A percentile compares a stretch with the other conserved stretches of the same genome.
Evolutionary conservation across 2,329 filamentous ascomycete species (phyloP).

Genomic region (Phialophora macrospora): DNA sequence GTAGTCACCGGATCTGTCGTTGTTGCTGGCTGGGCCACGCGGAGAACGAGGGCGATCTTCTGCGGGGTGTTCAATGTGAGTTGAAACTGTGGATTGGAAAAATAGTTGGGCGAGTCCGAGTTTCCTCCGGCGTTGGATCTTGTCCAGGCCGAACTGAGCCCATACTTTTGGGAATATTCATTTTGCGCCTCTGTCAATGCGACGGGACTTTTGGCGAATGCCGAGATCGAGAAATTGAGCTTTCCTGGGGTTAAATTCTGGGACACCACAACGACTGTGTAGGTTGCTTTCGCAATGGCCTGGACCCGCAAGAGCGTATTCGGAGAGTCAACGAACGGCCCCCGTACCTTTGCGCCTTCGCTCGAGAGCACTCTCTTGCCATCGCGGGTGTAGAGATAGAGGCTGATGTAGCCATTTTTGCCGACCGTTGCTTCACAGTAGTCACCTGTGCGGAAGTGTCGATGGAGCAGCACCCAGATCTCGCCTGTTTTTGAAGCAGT

Average conservation of each 20-base stretch:
- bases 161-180: slow-evolving; percentile 63
- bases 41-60: slow-evolving; percentile 34
- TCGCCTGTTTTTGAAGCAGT: slow-evolving; percentile 60
- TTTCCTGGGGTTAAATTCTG: slow-evolving; percentile 73
- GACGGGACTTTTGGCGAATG: slow-evolving; percentile 72
- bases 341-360: slow-evolving; percentile 72
- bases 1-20: slow-evolving; percentile 54
- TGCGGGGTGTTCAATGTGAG: slow-evolving; percentile 58
- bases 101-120: slow-evolving; percentile 74
- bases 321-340: slow-evolving; percentile 90
- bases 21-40: slow-evolving; percentile 45
- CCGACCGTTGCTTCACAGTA: slow-evolving; percentile 56
- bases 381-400: slow-evolving; percentile 75
- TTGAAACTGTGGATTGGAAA: slow-evolving; percentile 85
- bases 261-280: slow-evolving; percentile 74
- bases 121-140: slow-evolving; percentile 82
- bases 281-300: slow-evolving; percentile 56
- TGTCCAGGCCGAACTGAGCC: slow-evolving; percentile 72
- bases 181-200: slow-evolving; percentile 66
- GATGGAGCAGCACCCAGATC: slow-evolving; percentile 83
- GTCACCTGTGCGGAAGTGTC: slow-evolving; percentile 78
- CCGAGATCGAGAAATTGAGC: slow-evolving; percentile 86
- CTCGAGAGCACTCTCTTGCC: slow-evolving; percentile 76
- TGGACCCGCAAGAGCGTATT: slow-evolving; percentile 84
- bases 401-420: slow-evolving; percentile 79